These are phyloP conservation scores for Penicillium dipodomyicola DNA, from an alignment of 495 filamentous ascomycete species.

Conservation along the genomic window DNA sequence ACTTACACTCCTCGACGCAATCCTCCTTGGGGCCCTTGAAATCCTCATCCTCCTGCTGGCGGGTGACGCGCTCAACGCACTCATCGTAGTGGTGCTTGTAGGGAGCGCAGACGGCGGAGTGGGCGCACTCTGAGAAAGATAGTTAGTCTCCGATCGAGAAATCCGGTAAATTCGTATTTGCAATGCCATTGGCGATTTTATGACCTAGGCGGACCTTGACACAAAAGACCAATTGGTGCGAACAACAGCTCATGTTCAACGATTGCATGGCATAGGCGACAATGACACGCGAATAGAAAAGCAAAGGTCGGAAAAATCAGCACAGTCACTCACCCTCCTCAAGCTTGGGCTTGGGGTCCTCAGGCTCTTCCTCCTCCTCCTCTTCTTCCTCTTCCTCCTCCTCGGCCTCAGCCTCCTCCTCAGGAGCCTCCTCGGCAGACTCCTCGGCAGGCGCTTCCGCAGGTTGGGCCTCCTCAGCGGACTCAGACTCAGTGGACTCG, in stretches of 20 bases:
- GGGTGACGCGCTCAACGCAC: constrained; percentile 89
- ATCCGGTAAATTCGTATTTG: constrained; percentile 4
- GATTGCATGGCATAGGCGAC: background rate
- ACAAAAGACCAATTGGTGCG: constrained; percentile 4
- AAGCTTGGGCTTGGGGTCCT: constrained; percentile 82
- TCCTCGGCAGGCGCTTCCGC: constrained; percentile 50
- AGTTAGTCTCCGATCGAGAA: constrained; percentile 18
- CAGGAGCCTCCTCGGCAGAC: constrained; percentile 47
- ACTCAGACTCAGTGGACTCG: constrained; percentile 31
- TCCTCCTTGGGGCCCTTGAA: constrained; percentile 74
- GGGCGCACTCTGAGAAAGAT: constrained; percentile 68
- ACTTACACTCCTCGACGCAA: constrained; percentile 98
- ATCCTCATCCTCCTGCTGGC: constrained; percentile 62
- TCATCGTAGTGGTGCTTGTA: constrained; percentile 98
- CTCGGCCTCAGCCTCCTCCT: constrained; percentile 45
- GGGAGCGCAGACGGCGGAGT: constrained; percentile 77
- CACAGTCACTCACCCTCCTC: constrained; percentile 74
- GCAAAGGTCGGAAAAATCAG: background rate
- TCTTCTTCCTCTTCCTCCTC: constrained; percentile 57
- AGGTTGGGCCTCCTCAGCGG: constrained; percentile 38
- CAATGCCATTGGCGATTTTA: constrained; percentile 20
- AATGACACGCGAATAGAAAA: constrained; percentile 6
- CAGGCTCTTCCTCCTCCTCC: constrained; percentile 73
- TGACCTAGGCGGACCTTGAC: constrained; percentile 7
- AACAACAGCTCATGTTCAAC: background rate